phyloP scores from a whole-genome alignment of 768 basidiomycete species.

The Leccinum variicolor region DNA sequence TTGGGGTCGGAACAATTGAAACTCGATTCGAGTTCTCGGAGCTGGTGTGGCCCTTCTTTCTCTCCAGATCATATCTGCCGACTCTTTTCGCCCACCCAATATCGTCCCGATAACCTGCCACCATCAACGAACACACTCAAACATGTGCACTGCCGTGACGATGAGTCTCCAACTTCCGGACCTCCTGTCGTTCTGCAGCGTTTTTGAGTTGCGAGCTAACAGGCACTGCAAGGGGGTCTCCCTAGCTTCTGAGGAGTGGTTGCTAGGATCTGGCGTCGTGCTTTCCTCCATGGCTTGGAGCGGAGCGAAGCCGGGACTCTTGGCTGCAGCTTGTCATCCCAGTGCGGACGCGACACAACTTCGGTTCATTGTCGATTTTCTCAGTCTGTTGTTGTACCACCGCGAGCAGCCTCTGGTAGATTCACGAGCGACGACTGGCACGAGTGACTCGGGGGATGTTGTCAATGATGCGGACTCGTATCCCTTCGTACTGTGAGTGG shows the following conservation, averaged over 20 bases:
- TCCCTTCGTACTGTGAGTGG: constrained; percentile 22
- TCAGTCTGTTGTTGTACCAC: constrained; percentile 40
- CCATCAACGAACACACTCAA: not conserved
- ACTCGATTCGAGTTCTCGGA: constrained; percentile 14
- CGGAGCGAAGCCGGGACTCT: constrained; percentile 43
- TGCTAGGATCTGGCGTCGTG: constrained; percentile 18
- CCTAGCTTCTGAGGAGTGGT: constrained; percentile 28
- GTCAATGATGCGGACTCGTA: not conserved
- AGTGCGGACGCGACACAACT: constrained; percentile 56
- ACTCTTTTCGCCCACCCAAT: not conserved
- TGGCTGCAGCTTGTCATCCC: constrained; percentile 59
- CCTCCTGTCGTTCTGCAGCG: constrained; percentile 21
- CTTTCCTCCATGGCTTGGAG: constrained; percentile 23
- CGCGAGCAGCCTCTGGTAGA: constrained; percentile 22
- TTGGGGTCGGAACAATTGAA: not conserved
- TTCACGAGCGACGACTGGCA: not conserved
- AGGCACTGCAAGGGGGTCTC: constrained; percentile 28
- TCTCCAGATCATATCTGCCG: not conserved
- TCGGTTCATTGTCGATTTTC: constrained; percentile 47
- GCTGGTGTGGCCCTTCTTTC: constrained; percentile 9
- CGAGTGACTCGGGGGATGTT: not conserved
- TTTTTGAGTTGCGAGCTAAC: constrained; percentile 28
- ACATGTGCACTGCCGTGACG: constrained; percentile 6
- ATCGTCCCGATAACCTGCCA: not conserved
- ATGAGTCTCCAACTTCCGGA: constrained; percentile 32